phyloP scores from a whole-genome alignment of 192 early-diverging fungal genomes.

The Backusella circina region DNA sequence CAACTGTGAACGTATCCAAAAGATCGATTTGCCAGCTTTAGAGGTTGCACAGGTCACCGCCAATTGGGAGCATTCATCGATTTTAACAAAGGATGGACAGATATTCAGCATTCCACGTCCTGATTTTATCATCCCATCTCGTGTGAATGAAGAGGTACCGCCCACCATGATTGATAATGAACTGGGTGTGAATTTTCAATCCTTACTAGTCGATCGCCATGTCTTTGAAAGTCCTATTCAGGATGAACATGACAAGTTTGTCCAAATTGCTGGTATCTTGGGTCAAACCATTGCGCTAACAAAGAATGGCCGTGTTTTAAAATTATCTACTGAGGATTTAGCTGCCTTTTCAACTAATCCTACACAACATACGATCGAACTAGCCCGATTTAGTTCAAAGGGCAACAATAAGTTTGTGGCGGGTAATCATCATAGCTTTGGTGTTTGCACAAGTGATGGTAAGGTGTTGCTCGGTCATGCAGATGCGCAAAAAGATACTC shows the following conservation, averaged over 20 bases:
- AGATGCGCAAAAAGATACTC: background rate
- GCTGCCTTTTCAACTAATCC: background rate
- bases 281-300: conserved; percentile 3
- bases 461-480: conserved; percentile 1
- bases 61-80: conserved; percentile 22
- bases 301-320: conserved; percentile 5
- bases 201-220: background rate
- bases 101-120: conserved; percentile 13
- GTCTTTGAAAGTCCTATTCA: background rate
- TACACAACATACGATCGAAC: background rate
- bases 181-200: background rate
- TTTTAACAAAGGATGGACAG: conserved; percentile 19
- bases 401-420: conserved; percentile 5
- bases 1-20: conserved; percentile 13
- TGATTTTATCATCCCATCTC: background rate
- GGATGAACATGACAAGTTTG: background rate
- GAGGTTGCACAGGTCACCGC: conserved; percentile 18
- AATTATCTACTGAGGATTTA: background rate
- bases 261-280: conserved; percentile 16
- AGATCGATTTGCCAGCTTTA: background rate
- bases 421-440: conserved; percentile 13
- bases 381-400: conserved; percentile 12
- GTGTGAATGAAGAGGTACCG: background rate
- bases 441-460: conserved; percentile 13
- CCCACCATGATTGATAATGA: background rate